These are phyloP conservation scores for Eimeria mitis DNA, from an alignment of 169 alveolate species.

Conservation along the genomic window DNA sequence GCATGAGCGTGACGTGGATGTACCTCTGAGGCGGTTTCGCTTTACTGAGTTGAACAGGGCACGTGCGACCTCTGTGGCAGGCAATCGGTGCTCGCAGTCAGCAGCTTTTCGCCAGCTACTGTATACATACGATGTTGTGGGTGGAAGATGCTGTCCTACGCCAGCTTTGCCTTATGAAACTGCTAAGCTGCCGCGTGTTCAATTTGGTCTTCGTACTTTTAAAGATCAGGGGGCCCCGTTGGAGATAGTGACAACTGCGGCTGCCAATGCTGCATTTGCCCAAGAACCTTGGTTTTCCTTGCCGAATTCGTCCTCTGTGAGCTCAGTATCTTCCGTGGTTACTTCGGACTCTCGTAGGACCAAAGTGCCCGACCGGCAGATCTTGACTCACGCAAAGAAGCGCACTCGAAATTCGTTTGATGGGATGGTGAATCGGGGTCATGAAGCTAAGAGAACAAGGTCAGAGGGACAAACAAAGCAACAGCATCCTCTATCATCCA, in stretches of 20 bases:
- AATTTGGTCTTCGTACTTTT: no score
- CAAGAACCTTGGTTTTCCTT: constrained; percentile 14
- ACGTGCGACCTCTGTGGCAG: constrained; percentile 23
- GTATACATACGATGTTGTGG: neutral
- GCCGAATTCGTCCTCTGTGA: neutral
- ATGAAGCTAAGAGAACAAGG: neutral
- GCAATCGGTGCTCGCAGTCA: constrained; percentile 59
- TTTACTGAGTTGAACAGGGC: neutral
- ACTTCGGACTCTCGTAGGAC: neutral
- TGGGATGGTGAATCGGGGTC: neutral
- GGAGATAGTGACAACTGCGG: constrained; percentile 20
- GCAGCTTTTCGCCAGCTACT: constrained; percentile 55
- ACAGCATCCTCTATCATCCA: neutral
- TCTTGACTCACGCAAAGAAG: neutral
- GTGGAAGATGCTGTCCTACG: neutral
- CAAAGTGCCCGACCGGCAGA: neutral
- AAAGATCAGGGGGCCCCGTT: neutral
- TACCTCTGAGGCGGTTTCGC: neutral
- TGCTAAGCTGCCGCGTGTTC: neutral
- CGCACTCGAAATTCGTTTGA: neutral
- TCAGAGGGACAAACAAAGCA: neutral
- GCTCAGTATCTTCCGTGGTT: neutral
- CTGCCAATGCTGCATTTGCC: constrained; percentile 48
- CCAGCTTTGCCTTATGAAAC: neutral
- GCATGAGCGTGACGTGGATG: neutral